Conservation (phyloP, 2,329 filamentous ascomycete species). For the Xylaria sp. region DNA sequence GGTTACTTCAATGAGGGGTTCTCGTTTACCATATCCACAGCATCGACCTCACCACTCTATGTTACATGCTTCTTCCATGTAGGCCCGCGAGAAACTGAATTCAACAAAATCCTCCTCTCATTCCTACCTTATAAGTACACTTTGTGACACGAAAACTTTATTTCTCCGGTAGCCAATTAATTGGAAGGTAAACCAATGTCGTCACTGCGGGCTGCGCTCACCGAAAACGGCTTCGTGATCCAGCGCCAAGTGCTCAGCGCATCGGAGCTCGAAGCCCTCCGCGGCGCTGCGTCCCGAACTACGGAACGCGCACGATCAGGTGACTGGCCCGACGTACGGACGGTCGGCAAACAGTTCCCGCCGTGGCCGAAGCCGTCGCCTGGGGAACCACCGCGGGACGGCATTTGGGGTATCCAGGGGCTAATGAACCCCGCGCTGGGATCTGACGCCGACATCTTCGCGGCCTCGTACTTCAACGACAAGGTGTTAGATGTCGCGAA, state of each 20-base stretch:
- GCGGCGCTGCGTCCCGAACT: conserved; percentile 56
- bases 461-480: conserved; percentile 73
- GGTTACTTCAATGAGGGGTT: not conserved
- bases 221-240: conserved; percentile 74
- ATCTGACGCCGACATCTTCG: conserved; percentile 65
- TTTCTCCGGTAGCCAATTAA: not conserved
- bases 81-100: too few species aligned
- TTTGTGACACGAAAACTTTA: too few species aligned
- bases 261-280: conserved; percentile 62
- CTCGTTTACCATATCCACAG: not conserved
- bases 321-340: conserved; percentile 80
- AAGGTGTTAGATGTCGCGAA: conserved; percentile 67
- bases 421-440: conserved; percentile 74
- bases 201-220: conserved; percentile 25
- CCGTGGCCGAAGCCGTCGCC: conserved; percentile 70
- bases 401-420: conserved; percentile 91
- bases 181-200: too few species aligned
- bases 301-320: conserved; percentile 69
- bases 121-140: too few species aligned
- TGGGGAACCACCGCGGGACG: conserved; percentile 48
- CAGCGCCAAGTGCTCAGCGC: conserved; percentile 68
- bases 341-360: conserved; percentile 88
- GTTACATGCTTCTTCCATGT: not conserved
- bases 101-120: too few species aligned
- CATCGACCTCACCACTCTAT: not conserved